Evolutionary conservation across 352 stramenopile genomes (phyloP).

Genomic region (Aphanomyces cochlioides): DNA sequence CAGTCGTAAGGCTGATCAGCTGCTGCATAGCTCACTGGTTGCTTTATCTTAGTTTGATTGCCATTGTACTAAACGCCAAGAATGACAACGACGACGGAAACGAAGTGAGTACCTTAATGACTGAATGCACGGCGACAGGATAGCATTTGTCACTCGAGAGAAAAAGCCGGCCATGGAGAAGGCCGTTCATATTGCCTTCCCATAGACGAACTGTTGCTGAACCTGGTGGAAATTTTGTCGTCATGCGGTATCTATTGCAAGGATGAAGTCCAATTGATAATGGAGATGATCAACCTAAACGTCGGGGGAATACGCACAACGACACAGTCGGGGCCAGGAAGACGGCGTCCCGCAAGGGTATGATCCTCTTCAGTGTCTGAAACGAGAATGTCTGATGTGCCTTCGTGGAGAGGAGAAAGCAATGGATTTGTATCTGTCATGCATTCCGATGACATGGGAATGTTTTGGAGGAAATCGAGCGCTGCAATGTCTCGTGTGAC

Average conservation of each 20-base stretch:
- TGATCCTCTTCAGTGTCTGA: constrained; percentile 33
- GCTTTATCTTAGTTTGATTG: constrained; percentile 7
- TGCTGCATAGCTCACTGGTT: neutral
- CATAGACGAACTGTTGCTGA: constrained; percentile 76
- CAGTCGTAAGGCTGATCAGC: constrained; percentile 72
- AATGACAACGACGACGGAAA: constrained; percentile 4
- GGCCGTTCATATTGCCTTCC: constrained; percentile 56
- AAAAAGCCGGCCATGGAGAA: constrained; percentile 69
- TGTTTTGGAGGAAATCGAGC: constrained; percentile 85
- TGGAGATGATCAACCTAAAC: constrained; percentile 39
- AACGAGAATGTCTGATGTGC: neutral
- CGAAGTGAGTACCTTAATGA: constrained; percentile 57
- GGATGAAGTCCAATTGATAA: neutral
- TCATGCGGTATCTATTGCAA: constrained; percentile 51
- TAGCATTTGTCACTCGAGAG: constrained; percentile 84
- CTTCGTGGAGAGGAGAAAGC: constrained; percentile 13
- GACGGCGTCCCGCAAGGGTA: constrained; percentile 54
- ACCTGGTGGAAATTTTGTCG: constrained; percentile 67
- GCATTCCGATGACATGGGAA: constrained; percentile 74
- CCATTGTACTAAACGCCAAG: constrained; percentile 60
- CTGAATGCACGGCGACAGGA: constrained; percentile 66
- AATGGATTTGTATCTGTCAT: constrained; percentile 14
- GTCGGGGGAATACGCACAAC: constrained; percentile 57
- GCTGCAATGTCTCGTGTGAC: constrained; percentile 83
- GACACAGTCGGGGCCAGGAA: constrained; percentile 66